phyloP scores from a whole-genome alignment of 345 rosid species.

The Abelmoschus esculentus region DNA sequence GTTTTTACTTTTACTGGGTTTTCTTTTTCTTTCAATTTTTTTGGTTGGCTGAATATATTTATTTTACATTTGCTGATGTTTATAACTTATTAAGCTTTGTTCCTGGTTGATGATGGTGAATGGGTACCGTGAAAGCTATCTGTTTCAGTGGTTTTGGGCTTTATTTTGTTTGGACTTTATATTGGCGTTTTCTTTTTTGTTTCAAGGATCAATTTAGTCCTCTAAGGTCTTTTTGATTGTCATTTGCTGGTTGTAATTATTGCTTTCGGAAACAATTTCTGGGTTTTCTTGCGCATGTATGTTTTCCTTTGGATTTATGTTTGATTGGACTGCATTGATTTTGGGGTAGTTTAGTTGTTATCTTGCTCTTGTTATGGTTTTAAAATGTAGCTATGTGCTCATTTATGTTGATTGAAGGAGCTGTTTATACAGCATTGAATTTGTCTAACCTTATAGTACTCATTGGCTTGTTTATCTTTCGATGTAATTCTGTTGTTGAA shows the following conservation, averaged over 20 bases:
- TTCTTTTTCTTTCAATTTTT: not conserved
- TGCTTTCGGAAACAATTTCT: not conserved
- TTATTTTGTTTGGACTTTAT: too few species aligned
- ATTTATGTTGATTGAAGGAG: not conserved
- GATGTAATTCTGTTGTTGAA: not conserved
- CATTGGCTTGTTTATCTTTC: not conserved
- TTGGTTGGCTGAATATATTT: not conserved
- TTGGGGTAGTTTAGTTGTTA: constrained; percentile 14
- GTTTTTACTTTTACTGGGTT: not conserved
- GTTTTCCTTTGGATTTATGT: constrained; percentile 13
- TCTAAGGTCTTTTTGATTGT: not conserved
- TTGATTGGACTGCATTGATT: constrained; percentile 17
- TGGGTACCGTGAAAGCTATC: too few species aligned
- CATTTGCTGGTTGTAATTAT: not conserved
- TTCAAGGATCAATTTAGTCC: constrained; percentile 5
- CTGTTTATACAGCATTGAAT: constrained; percentile 7
- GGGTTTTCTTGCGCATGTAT: constrained; percentile 6
- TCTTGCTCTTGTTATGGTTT: constrained; percentile 4
- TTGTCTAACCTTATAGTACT: not conserved
- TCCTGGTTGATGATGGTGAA: too few species aligned
- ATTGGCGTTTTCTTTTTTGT: not conserved
- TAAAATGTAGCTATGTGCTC: not conserved
- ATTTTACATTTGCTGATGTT: not conserved
- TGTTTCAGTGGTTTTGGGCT: too few species aligned
- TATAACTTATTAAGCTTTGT: not conserved